Evolutionary conservation across 371 early-diverging fungal genomes (phyloP), one percentile per base, ranked within the genome.

Genomic region (Mucor racemosus): DNA sequence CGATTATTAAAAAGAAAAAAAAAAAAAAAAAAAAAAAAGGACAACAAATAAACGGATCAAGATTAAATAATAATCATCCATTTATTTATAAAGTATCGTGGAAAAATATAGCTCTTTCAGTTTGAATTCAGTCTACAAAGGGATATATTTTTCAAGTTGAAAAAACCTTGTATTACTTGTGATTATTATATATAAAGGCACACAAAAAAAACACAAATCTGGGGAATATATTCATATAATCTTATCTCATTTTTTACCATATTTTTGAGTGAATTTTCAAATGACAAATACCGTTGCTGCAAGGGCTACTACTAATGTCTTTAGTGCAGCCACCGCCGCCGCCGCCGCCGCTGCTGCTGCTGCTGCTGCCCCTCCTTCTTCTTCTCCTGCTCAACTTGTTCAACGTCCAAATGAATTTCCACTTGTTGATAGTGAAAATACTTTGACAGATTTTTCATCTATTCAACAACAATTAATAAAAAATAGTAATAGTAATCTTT

Each of bases 341-440:
- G 14, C 42, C 7, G n/a, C 42, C 14, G 42, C 42, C 14, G n/a
- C 42, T 42, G n/a, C 42, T 15, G 14, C 42, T 42, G 42, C 42
- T 42, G n/a, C 42, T 42, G n/a, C 42, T 15, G 14, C 42, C 7
- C 42, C 42, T 42, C 42, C 42, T 15, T 4, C 14, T 42, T 42
- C n/a, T 5, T 15, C 42, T n/a, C 42, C 40, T 40, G 9, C 4
- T 21, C 26, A 13, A 21, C 42, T 41, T 41, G n/a, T 36, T 11
- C 31, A 34, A 11, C 55, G 62, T 36, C 62, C 62, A 14, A 19
- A 35, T 26, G 62, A 50, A 36, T 36, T 62, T 26, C 50, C 46
- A 7, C 33, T 64, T 34, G 57, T 57, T 33, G 57, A 57, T 53
- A 66, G 66, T 34, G 66, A 66, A 21, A 50, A 66, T 5, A 66